Evolutionary conservation across 2,329 filamentous ascomycete genomes (phyloP), one percentile per base, ranked within the genome.

Genomic region (Orbilia quercus): DNA sequence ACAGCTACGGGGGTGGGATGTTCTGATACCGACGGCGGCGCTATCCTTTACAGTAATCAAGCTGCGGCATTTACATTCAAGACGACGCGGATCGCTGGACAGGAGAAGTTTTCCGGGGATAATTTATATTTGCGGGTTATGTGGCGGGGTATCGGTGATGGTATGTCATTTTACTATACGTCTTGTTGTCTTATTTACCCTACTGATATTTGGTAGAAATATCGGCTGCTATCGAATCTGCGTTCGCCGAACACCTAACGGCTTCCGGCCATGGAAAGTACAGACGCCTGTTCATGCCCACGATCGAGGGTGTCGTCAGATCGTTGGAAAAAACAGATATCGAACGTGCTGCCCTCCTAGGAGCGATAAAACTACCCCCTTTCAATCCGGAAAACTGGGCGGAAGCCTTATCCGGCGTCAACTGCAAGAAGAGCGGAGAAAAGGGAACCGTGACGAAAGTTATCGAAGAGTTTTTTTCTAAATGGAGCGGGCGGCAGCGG

Each of bases 291-390:
- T 55, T 74, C 11, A 66, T 47, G n/a, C 63, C 70, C 2, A 59
- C 70, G 2, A 78, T 81, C 6, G 76, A 78, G 2, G 83, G 83
- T 0, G 79, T 89, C 1, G 75, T 78, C 1, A 75, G 80, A 12
- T 80, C 80, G 2, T 78, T 86, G 2, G 75, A 79, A 3, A 78
- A 80, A 22, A 82, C 81, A 31, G 84, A 89, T 31, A 80, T 89
- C 0, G 88, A 90, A 76, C 84, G 84, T 5, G 83, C 84, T 1
- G 84, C 84, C 0, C 80, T 89, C 4, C 79, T 87, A 0, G 83
- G 84, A 4, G 82, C 84, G 16, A 77, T 88, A 0, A 79, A 83
- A 0, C 88, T 86, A 0, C 78, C 79, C 0, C 84, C 84, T 48
- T 78, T 89, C 0, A 78, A 81, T 0, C 78, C 79, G 0, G 76